Conservation (phyloP, 2,329 filamentous ascomycete genomes). For the Onygena corvina region DNA sequence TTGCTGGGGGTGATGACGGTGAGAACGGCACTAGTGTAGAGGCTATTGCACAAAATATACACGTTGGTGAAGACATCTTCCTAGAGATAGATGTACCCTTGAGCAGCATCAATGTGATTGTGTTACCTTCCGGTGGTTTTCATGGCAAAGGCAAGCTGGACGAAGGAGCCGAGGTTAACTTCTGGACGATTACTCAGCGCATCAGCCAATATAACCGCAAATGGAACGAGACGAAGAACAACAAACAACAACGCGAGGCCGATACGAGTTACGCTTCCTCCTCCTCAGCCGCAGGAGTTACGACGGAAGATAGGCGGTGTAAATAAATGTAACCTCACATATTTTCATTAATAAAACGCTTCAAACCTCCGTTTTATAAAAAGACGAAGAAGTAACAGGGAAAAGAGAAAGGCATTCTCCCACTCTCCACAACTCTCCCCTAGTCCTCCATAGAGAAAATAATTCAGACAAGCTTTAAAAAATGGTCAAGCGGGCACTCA, state of each 20-base stretch:
- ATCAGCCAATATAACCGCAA: conserved; percentile 1
- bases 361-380: neutral
- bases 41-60: conserved; percentile 50
- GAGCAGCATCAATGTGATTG: neutral
- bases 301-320: neutral
- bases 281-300: neutral
- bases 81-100: neutral
- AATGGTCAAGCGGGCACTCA: conserved; percentile 3
- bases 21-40: conserved; percentile 36
- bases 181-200: neutral
- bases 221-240: conserved; percentile 1
- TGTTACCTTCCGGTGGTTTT: neutral
- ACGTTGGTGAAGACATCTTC: conserved; percentile 20
- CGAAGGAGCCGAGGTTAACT: neutral
- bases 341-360: conserved; percentile 1
- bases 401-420: neutral
- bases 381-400: neutral
- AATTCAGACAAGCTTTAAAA: conserved; percentile 3
- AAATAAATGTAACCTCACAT: neutral
- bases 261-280: too few relatives aligned
- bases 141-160: neutral
- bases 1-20: conserved; percentile 19
- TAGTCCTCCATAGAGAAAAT: neutral
- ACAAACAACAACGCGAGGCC: conserved; percentile 4
- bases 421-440: neutral